A percentile compares a stretch with the other conserved stretches of the same genome.
Conservation (phyloP, 1,139 yeast species). For the Lodderomyces elongisporus region DNA sequence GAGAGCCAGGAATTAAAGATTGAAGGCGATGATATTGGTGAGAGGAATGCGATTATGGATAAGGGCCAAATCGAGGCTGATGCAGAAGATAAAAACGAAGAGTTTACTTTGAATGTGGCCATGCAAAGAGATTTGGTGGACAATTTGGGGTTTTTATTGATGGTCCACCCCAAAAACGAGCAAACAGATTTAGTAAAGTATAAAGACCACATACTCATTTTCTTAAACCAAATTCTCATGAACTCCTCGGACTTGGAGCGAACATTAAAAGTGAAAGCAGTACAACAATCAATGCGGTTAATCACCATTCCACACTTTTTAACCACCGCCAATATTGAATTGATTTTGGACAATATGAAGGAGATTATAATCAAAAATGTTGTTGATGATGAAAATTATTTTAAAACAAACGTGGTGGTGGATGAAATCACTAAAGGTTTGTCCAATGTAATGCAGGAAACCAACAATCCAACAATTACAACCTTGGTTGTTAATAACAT, state of each 20-base stretch:
- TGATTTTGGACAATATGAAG: constrained; percentile 63
- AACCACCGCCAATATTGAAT: constrained; percentile 48
- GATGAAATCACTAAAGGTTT: constrained; percentile 46
- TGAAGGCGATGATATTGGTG: constrained; percentile 13
- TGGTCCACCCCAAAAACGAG: constrained; percentile 17
- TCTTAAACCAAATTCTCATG: constrained; percentile 62
- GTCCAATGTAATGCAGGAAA: constrained; percentile 36
- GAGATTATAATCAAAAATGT: constrained; percentile 45
- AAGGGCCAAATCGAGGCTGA: background rate
- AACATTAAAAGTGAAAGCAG: constrained; percentile 60
- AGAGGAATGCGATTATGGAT: too few relatives aligned
- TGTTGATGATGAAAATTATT: constrained; percentile 26
- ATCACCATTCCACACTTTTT: constrained; percentile 45
- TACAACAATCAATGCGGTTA: constrained; percentile 58
- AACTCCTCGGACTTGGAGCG: constrained; percentile 63
- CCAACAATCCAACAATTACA: constrained; percentile 10
- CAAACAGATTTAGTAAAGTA: constrained; percentile 19
- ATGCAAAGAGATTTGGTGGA: constrained; percentile 55
- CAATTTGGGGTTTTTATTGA: constrained; percentile 51
- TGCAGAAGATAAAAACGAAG: constrained; percentile 20
- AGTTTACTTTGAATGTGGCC: constrained; percentile 27
- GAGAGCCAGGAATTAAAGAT: constrained; percentile 10
- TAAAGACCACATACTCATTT: constrained; percentile 64
- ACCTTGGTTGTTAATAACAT: constrained; percentile 29
- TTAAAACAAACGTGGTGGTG: constrained; percentile 28